phyloP scores from a whole-genome alignment of 176 grass and related monocot species.

The Carex pumila region DNA sequence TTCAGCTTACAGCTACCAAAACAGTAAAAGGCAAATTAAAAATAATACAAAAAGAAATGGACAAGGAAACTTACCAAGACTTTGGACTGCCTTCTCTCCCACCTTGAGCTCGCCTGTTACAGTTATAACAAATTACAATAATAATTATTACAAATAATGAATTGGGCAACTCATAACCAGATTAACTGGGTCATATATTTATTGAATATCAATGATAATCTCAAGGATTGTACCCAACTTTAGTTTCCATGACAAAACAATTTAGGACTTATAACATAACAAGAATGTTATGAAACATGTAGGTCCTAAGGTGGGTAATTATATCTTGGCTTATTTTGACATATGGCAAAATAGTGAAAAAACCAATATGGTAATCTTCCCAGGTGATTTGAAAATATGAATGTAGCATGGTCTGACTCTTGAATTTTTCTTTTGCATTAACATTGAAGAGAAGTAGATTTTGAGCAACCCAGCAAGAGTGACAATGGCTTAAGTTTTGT shows the following conservation, averaged over 20 bases:
- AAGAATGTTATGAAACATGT: background rate
- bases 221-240: background rate
- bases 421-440: background rate
- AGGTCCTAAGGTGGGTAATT: background rate
- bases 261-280: background rate
- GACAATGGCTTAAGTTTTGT: background rate
- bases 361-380: background rate
- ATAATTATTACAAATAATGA: background rate
- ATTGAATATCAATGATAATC: background rate
- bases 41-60: conserved; percentile 16
- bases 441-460: background rate
- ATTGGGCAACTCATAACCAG: background rate
- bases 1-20: background rate
- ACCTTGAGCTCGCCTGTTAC: conserved; percentile 52
- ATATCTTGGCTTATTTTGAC: background rate
- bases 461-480: background rate
- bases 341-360: background rate
- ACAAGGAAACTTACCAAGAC: conserved; percentile 51
- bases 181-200: background rate
- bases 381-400: background rate
- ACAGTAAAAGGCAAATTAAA: background rate
- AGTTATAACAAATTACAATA: conserved; percentile 19
- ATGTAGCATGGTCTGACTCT: background rate
- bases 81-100: conserved; percentile 87
- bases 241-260: background rate